Conservation (phyloP, 768 basidiomycete species). For the Tremella fuciformis region DNA sequence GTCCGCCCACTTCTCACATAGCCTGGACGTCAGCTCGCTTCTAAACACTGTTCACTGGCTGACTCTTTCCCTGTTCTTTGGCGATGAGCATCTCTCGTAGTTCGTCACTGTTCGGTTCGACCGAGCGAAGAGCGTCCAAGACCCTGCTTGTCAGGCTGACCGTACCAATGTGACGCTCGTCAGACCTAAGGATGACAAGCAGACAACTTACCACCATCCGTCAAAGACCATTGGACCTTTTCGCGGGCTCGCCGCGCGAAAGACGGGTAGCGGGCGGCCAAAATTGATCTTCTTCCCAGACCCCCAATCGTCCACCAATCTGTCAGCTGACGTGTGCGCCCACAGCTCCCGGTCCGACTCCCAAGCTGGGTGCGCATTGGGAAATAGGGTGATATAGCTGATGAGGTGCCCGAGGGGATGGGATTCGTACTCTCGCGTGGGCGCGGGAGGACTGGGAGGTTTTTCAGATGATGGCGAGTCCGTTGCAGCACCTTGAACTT, state of each 20-base stretch:
- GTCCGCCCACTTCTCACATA: constrained; percentile 25
- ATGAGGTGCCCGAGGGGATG: constrained; percentile 26
- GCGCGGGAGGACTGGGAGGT: constrained; percentile 17
- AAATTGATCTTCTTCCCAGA: constrained; percentile 26
- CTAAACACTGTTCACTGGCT: constrained; percentile 7
- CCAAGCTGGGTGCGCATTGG: constrained; percentile 34
- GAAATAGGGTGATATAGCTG: constrained; percentile 26
- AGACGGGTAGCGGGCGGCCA: constrained; percentile 34
- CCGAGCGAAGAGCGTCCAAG: constrained; percentile 19
- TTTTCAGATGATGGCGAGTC: too few relatives aligned
- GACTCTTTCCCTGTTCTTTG: constrained; percentile 29
- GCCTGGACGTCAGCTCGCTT: constrained; percentile 9
- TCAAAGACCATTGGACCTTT: constrained; percentile 7
- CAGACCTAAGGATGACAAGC: not conserved
- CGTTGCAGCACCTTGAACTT: too few relatives aligned
- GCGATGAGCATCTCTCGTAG: constrained; percentile 24
- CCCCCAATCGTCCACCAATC: constrained; percentile 24
- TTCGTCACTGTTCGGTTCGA: constrained; percentile 21
- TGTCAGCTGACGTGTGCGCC: constrained; percentile 29
- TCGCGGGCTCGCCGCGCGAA: constrained; percentile 5
- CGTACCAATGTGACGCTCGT: not conserved
- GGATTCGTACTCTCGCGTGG: not conserved
- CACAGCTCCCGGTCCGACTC: constrained; percentile 24
- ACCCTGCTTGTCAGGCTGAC: constrained; percentile 15
- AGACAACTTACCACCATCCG: constrained; percentile 36